These are phyloP conservation scores for Pseudevernia furfuracea DNA, from an alignment of 495 filamentous ascomycete species.

Conservation along the genomic window DNA sequence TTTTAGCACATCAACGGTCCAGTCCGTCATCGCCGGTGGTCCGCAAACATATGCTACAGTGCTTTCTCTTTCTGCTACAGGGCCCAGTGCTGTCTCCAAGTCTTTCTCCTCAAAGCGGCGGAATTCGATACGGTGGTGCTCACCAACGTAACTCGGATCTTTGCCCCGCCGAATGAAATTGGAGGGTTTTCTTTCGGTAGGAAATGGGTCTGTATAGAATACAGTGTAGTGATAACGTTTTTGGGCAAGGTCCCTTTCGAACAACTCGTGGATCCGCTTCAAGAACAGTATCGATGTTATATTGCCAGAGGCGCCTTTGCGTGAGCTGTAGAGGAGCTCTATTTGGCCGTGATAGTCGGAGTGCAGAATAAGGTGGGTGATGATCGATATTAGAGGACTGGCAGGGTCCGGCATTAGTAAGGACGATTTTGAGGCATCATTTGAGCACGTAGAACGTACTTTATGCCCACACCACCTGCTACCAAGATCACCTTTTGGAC, in stretches of 20 bases:
- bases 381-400: slow-evolving; percentile 54
- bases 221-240: slow-evolving; percentile 32
- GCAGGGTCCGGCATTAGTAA: not conserved
- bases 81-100: slow-evolving; percentile 41
- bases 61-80: slow-evolving; percentile 34
- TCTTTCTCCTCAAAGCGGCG: slow-evolving; percentile 39
- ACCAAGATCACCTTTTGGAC: slow-evolving; percentile 60
- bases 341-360: slow-evolving; percentile 23
- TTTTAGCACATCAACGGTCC: slow-evolving; percentile 52
- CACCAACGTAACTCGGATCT: not conserved
- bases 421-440: not conserved
- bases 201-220: slow-evolving; percentile 33
- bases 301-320: slow-evolving; percentile 12
- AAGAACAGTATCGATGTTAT: slow-evolving; percentile 43
- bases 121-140: not conserved
- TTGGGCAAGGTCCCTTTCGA: slow-evolving; percentile 27
- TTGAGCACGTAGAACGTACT: slow-evolving; percentile 30
- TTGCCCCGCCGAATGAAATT: too few relatives aligned
- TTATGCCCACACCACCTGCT: slow-evolving; percentile 80
- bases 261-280: slow-evolving; percentile 43
- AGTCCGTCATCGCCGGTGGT: slow-evolving; percentile 71
- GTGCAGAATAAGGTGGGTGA: slow-evolving; percentile 39
- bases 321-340: slow-evolving; percentile 35
- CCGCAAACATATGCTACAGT: slow-evolving; percentile 75
- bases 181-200: not conserved